A percentile compares a stretch with the other conserved stretches of the same genome.
Conservation (phyloP, 192 early-diverging fungal species). For the Diversispora eburnea region DNA sequence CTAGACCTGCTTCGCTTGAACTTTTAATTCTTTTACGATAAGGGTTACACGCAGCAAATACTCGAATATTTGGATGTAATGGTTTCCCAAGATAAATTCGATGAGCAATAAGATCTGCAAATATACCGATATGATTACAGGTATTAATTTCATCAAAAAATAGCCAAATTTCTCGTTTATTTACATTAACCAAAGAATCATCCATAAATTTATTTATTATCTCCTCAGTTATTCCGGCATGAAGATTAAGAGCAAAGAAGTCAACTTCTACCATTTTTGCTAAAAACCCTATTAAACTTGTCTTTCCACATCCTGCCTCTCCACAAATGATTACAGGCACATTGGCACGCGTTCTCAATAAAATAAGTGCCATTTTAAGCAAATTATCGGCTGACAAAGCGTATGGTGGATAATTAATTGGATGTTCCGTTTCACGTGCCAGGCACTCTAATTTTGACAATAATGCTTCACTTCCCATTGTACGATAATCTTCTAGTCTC, state of each 20-base stretch:
- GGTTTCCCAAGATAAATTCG: slow-evolving; percentile 4
- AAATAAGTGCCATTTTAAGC: slow-evolving; percentile 25
- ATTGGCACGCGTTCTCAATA: slow-evolving; percentile 19
- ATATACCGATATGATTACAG: slow-evolving; percentile 21
- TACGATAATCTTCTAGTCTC: slow-evolving; percentile 21
- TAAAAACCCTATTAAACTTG: slow-evolving; percentile 23
- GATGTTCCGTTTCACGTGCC: neutral
- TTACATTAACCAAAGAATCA: neutral
- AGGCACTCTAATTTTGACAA: slow-evolving; percentile 7
- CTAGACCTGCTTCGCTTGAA: neutral
- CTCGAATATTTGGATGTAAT: slow-evolving; percentile 24
- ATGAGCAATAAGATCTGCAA: slow-evolving; percentile 22
- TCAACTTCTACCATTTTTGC: slow-evolving; percentile 11
- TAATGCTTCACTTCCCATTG: neutral
- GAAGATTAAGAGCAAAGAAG: neutral
- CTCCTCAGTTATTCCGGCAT: slow-evolving; percentile 22
- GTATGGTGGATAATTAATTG: neutral
- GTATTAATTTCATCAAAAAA: slow-evolving; percentile 30
- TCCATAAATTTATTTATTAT: slow-evolving; percentile 2
- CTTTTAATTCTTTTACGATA: slow-evolving; percentile 18
- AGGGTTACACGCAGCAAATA: slow-evolving; percentile 30
- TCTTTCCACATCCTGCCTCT: slow-evolving; percentile 28
- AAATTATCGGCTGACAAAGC: slow-evolving; percentile 20
- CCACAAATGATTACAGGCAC: slow-evolving; percentile 26
- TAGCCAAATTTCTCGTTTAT: neutral